Percentiles rank a stretch among this genome's conserved stretches.
Evolutionary conservation across 164 flowering plant genomes (phyloP).

Genomic region (Aristolochia contorta): DNA sequence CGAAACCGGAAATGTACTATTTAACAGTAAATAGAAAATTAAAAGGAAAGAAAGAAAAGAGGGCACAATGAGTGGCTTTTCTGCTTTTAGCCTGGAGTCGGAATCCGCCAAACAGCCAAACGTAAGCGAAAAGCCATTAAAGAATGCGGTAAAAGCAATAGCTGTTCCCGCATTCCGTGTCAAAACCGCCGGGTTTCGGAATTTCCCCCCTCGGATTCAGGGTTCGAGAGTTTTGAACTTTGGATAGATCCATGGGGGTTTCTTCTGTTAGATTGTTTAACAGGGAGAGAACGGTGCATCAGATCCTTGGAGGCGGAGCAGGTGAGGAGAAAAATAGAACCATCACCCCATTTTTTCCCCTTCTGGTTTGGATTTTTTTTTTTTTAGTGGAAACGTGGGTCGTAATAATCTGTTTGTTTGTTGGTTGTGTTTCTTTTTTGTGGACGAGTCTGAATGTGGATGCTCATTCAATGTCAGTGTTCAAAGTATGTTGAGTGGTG

Average conservation of each 20-base stretch:
- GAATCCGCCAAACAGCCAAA: slow-evolving; percentile 20
- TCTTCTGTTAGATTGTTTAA: slow-evolving; percentile 52
- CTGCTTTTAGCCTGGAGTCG: slow-evolving; percentile 51
- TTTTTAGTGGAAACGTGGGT: background rate
- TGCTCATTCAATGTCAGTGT: too few relatives aligned
- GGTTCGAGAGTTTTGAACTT: background rate
- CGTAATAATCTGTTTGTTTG: background rate
- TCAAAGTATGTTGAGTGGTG: too few relatives aligned
- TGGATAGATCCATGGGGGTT: slow-evolving; percentile 28
- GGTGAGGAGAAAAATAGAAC: slow-evolving; percentile 36
- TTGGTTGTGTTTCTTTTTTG: too few relatives aligned
- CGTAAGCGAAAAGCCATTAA: slow-evolving; percentile 1
- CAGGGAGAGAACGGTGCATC: slow-evolving; percentile 57
- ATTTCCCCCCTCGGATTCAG: background rate
- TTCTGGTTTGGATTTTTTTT: background rate
- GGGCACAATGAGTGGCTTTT: background rate
- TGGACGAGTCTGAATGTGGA: too few relatives aligned
- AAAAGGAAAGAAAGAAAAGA: background rate
- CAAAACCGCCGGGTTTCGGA: background rate
- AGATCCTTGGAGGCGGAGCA: slow-evolving; percentile 75
- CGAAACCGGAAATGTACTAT: too few relatives aligned
- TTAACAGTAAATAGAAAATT: too few relatives aligned
- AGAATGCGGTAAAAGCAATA: slow-evolving; percentile 3
- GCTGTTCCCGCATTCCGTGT: background rate
- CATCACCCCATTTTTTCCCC: background rate